phyloP scores from a whole-genome alignment of 345 rosid genomes.

The Citrus cavaleriei region DNA sequence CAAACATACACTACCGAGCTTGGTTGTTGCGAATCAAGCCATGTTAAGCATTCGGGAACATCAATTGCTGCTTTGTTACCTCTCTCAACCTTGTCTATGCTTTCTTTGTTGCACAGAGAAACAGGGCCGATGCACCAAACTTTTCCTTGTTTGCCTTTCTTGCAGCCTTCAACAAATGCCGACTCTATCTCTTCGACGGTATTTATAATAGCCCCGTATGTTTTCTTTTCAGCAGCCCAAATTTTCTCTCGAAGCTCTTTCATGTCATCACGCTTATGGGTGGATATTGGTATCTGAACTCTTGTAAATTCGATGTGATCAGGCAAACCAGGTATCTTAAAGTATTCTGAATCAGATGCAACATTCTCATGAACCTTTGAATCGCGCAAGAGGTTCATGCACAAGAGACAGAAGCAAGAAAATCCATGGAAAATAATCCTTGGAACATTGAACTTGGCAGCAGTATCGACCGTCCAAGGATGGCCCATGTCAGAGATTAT shows the following conservation, averaged over 20 bases:
- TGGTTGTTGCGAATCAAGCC: neutral
- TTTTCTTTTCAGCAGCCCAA: constrained; percentile 4
- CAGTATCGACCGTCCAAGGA: neutral
- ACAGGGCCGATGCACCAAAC: neutral
- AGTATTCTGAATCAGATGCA: constrained; percentile 20
- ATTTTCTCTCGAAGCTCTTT: neutral
- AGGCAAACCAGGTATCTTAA: constrained; percentile 27
- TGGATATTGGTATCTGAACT: constrained; percentile 14
- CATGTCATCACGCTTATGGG: neutral
- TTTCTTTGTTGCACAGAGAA: neutral
- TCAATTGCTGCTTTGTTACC: neutral
- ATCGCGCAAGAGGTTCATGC: neutral
- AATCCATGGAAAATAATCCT: neutral
- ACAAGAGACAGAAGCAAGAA: neutral
- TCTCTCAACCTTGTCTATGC: neutral
- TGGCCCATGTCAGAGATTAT: neutral
- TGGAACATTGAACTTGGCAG: neutral
- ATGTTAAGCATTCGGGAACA: neutral
- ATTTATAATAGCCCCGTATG: neutral
- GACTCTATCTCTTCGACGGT: neutral
- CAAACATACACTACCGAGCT: neutral
- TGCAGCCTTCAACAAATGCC: neutral
- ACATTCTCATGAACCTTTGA: constrained; percentile 23
- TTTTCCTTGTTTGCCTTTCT: neutral
- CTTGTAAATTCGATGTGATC: constrained; percentile 12